Base-by-base conservation (phyloP, 2,329 filamentous ascomycete species). In the Colletotrichum navitas region DNA sequence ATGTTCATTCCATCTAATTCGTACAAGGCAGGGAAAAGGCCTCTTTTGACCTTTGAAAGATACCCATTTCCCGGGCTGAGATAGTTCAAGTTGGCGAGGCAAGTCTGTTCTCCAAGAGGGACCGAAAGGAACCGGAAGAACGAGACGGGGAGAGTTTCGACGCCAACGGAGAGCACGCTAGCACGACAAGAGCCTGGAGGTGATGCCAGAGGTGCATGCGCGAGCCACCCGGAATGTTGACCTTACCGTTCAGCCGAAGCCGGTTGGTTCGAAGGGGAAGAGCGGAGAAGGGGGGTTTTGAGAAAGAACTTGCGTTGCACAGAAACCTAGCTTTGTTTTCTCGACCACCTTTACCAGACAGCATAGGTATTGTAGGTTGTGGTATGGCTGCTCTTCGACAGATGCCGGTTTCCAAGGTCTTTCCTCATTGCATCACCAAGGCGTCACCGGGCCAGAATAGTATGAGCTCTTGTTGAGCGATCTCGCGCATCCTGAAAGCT, bases 11-110 rank as follows among this genome's bases (percentile, higher is more conserved):
- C 68, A 60, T 68, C 65, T 45, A 59, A 68, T 54, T 11, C 10
- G 4, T 24, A 39, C 8, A 39, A 16, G 16, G 2, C 4, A 34
- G 14, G 3, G 14, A 58, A 10, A 34, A 41, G 49, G 29, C 21
- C 36, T 71, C 18, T 59, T 71, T 59, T 71, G 11, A 39, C 26
- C 47, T 54, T 71, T 14, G 12, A 36, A 45, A 45, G 52, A 59
- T 63, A 21, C 43, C 64, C 64, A 39, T 68, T 36, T 18, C n/a
- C 68, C 32, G 45, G 52, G 52, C 63, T 45, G 59, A 58, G 8
- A 59, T 52, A 54, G 52, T 54, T 66, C 63, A 29, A 32, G 51
- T 68, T 68, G 64, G 54, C 68, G 58, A 71, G 58, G 49, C 52
- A 68, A 63, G 32, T 63, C 64, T 64, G 64, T 36, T 52, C 51